phyloP scores from a whole-genome alignment of 805 yeast species.

The Zygoascus flipseniorum region DNA sequence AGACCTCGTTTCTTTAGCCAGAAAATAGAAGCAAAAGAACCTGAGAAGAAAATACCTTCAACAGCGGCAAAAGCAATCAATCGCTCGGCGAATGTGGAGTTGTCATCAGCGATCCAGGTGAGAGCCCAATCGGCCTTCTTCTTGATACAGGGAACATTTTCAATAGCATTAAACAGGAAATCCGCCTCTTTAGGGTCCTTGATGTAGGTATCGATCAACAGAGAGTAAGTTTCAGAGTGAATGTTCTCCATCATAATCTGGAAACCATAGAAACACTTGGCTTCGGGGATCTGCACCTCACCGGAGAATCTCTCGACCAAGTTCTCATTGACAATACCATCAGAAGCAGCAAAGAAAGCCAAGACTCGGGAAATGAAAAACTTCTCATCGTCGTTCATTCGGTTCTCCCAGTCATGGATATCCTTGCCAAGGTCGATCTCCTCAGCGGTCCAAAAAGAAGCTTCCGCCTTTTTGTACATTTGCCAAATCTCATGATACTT shows the following conservation, averaged over 20 bases:
- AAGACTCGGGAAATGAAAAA: conserved; percentile 85
- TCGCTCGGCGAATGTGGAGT: conserved; percentile 89
- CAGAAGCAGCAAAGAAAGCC: conserved; percentile 98
- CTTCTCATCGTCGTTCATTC: conserved; percentile 83
- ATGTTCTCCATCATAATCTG: conserved; percentile 99
- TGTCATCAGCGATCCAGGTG: conserved; percentile 88
- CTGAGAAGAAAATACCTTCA: conserved; percentile 97
- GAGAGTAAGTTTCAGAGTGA: conserved; percentile 94
- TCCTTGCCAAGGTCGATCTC: conserved; percentile 95
- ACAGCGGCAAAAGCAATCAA: conserved; percentile 98
- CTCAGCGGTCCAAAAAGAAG: conserved; percentile 99
- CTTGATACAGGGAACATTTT: conserved; percentile 90
- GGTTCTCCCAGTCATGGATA: conserved; percentile 83
- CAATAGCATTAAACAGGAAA: conserved; percentile 89
- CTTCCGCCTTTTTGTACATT: conserved; percentile 97
- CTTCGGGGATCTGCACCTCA: conserved; percentile 95
- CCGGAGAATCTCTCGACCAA: conserved; percentile 95
- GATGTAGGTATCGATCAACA: conserved; percentile 88
- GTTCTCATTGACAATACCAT: conserved; percentile 97
- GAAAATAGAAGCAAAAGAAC: conserved; percentile 96
- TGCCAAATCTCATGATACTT: conserved; percentile 98
- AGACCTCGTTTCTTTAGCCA: conserved; percentile 99
- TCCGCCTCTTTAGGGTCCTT: conserved; percentile 93
- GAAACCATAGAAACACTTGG: conserved; percentile 97
- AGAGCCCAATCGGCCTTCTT: conserved; percentile 99